Conservation (phyloP, 1,284 basidiomycete species). For the Wallemia ichthyophaga region DNA sequence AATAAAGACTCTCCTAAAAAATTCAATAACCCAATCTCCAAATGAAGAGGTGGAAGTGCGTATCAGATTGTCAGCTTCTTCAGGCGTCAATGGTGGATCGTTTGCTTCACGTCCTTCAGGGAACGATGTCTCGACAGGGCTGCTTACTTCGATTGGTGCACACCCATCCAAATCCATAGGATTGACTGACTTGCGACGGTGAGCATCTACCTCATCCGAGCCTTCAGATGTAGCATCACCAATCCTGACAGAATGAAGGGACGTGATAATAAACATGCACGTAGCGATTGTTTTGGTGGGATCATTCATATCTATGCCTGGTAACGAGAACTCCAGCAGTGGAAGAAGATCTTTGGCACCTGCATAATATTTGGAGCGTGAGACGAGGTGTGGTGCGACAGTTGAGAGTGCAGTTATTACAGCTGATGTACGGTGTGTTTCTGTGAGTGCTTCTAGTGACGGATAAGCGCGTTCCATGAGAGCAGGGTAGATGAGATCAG, state of each 20-base stretch:
- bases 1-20: conserved; percentile 56
- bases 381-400: conserved; percentile 45
- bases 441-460: conserved; percentile 73
- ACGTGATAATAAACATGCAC: conserved; percentile 27
- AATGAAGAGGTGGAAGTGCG: conserved; percentile 49
- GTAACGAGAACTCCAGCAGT: conserved; percentile 62
- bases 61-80: conserved; percentile 40
- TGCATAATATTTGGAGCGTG: conserved; percentile 38
- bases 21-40: conserved; percentile 33
- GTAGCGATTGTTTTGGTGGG: conserved; percentile 48
- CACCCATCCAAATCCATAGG: conserved; percentile 8
- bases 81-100: conserved; percentile 24
- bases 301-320: conserved; percentile 83
- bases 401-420: conserved; percentile 65
- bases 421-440: conserved; percentile 70
- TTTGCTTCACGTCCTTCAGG: conserved; percentile 28
- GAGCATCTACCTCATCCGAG: conserved; percentile 3
- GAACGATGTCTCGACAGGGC: conserved; percentile 12
- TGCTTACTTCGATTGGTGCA: conserved; percentile 5
- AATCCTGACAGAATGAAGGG: conserved; percentile 49
- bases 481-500: conserved; percentile 64
- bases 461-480: conserved; percentile 71
- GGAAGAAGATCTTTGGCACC: conserved; percentile 66
- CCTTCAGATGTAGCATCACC: conserved; percentile 30
- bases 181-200: conserved; percentile 1